Evolutionary conservation across 495 filamentous ascomycete species (phyloP).

Genomic region (Pseudevernia furfuracea): DNA sequence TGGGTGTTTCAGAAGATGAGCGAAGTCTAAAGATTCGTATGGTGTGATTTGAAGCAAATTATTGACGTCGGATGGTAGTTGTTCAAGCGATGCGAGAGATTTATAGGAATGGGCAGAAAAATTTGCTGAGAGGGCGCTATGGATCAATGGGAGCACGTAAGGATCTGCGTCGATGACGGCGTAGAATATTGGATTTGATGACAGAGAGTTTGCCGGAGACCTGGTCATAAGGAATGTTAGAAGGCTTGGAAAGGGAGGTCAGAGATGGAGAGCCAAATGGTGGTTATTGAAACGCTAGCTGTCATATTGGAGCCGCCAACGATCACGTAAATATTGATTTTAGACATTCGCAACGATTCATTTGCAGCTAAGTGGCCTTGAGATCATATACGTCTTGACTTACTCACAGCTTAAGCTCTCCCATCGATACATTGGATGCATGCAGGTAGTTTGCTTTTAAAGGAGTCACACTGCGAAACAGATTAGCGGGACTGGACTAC

Average conservation of each 20-base stretch:
- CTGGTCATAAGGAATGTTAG: background rate
- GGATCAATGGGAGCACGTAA: slow-evolving; percentile 78
- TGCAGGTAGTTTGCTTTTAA: slow-evolving; percentile 90
- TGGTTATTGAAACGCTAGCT: background rate
- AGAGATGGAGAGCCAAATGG: background rate
- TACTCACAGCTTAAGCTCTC: slow-evolving; percentile 89
- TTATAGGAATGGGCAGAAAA: slow-evolving; percentile 44
- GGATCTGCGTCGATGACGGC: slow-evolving; percentile 71
- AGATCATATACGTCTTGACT: slow-evolving; percentile 16
- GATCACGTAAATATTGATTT: background rate
- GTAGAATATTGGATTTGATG: slow-evolving; percentile 43
- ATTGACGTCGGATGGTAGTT: slow-evolving; percentile 37
- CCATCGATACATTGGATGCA: slow-evolving; percentile 50
- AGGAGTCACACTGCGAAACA: slow-evolving; percentile 64
- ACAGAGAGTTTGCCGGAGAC: slow-evolving; percentile 9
- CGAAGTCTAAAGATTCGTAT: slow-evolving; percentile 83
- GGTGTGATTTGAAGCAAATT: slow-evolving; percentile 71
- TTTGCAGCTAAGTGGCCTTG: background rate
- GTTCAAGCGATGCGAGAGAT: slow-evolving; percentile 39
- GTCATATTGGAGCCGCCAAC: background rate
- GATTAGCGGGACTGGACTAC: background rate
- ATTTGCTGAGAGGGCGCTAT: slow-evolving; percentile 56
- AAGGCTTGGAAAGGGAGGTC: background rate
- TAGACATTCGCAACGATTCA: background rate
- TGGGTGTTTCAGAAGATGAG: slow-evolving; percentile 55